phyloP scores from a whole-genome alignment of 129 eudicot genomes.

The Cynara cardunculus region DNA sequence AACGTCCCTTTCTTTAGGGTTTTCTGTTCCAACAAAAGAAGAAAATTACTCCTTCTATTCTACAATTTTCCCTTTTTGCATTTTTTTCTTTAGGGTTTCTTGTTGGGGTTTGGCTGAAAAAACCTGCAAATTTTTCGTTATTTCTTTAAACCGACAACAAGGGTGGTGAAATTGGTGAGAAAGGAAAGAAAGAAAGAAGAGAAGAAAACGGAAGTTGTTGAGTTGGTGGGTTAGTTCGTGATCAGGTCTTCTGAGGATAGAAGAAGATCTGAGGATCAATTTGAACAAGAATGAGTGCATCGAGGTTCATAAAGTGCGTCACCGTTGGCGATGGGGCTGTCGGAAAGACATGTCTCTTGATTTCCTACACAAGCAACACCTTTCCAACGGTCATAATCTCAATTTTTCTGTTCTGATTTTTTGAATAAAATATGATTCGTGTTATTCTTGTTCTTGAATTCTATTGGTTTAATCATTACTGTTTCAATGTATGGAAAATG shows the following conservation, averaged over 20 bases:
- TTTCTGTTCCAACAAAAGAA: slow-evolving; percentile 11
- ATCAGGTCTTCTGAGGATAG: slow-evolving; percentile 55
- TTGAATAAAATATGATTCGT: neutral
- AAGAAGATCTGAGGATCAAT: slow-evolving; percentile 53
- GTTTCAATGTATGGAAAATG: neutral
- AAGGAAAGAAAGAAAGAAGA: neutral
- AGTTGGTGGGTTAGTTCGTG: slow-evolving; percentile 2
- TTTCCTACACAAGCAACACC: slow-evolving; percentile 98
- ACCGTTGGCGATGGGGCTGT: slow-evolving; percentile 99
- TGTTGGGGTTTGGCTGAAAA: slow-evolving; percentile 12
- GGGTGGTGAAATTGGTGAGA: slow-evolving; percentile 12
- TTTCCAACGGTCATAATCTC: slow-evolving; percentile 73
- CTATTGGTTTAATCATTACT: neutral
- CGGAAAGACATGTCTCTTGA: slow-evolving; percentile 92
- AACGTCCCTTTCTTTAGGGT: slow-evolving; percentile 11
- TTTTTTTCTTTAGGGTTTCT: slow-evolving; percentile 32
- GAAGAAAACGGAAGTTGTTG: neutral
- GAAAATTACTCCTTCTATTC: slow-evolving; percentile 6
- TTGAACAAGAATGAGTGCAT: slow-evolving; percentile 71
- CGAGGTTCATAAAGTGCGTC: slow-evolving; percentile 94
- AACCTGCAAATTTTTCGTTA: neutral
- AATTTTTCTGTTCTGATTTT: neutral
- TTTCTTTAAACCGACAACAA: neutral
- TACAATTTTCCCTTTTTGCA: slow-evolving; percentile 5
- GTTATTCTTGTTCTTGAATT: neutral